Evolutionary conservation across 306 rosid genomes (phyloP).

Genomic region (Rosa multiflora): DNA sequence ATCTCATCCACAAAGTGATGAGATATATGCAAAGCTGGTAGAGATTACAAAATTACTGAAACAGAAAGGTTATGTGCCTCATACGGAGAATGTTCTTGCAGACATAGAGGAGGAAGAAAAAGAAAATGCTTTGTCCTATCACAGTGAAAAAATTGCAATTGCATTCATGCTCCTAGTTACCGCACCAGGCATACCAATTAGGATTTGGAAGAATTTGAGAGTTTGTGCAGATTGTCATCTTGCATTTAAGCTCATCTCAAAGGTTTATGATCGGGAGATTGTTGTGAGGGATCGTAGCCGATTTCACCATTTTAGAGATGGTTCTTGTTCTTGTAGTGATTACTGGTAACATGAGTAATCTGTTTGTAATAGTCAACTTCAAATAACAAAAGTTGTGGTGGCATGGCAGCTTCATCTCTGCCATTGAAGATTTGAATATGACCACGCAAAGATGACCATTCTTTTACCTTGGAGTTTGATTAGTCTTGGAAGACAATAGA

Average conservation of each 20-base stretch:
- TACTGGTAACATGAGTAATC: constrained; percentile 32
- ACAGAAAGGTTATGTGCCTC: constrained; percentile 40
- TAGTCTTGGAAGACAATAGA: not conserved
- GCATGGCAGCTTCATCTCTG: not conserved
- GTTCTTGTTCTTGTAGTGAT: constrained; percentile 43
- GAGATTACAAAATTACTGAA: constrained; percentile 35
- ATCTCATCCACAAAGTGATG: constrained; percentile 33
- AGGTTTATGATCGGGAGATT: constrained; percentile 37
- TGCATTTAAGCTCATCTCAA: constrained; percentile 41
- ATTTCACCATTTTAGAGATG: constrained; percentile 44
- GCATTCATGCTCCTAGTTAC: constrained; percentile 41
- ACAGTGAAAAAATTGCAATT: constrained; percentile 44
- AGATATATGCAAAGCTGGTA: constrained; percentile 33
- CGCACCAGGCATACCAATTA: constrained; percentile 26
- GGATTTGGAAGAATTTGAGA: constrained; percentile 44
- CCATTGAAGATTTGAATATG: not conserved
- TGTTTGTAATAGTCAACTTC: not conserved
- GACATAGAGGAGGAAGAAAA: constrained; percentile 55
- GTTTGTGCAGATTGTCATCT: constrained; percentile 44
- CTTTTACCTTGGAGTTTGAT: not conserved
- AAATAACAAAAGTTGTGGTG: not conserved
- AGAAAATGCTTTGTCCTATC: constrained; percentile 39
- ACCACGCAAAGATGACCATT: not conserved
- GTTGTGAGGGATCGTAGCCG: constrained; percentile 44
- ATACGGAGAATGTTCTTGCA: constrained; percentile 35